These are phyloP conservation scores for Golubevia sp. DNA, from an alignment of 1,284 basidiomycete genomes.

Conservation along the genomic window DNA sequence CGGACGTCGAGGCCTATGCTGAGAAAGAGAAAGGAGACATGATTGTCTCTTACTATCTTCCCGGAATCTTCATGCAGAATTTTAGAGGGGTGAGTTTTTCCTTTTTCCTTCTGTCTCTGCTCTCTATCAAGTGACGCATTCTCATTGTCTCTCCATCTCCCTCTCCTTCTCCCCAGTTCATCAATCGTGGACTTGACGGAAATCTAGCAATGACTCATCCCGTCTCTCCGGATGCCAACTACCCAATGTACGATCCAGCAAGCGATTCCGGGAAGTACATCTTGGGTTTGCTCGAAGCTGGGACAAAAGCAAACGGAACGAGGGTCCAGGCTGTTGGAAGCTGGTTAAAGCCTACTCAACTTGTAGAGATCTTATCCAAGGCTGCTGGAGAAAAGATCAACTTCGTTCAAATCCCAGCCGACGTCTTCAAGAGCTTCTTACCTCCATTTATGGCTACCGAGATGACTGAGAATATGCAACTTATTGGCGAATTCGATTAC, in stretches of 20 bases:
- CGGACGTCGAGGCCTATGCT: slow-evolving; percentile 25
- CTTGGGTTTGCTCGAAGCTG: slow-evolving; percentile 16
- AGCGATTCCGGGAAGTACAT: slow-evolving; percentile 22
- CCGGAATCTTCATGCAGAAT: slow-evolving; percentile 21
- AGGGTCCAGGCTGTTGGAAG: slow-evolving; percentile 17
- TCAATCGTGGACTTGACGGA: slow-evolving; percentile 12
- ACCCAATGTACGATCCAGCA: slow-evolving; percentile 14
- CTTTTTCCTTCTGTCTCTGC: no score
- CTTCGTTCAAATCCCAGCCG: slow-evolving; percentile 14
- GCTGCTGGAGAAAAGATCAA: slow-evolving; percentile 10
- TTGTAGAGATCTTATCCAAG: slow-evolving; percentile 8
- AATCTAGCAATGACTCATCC: slow-evolving; percentile 11
- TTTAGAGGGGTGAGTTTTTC: slow-evolving; percentile 1
- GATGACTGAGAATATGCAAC: slow-evolving; percentile 26
- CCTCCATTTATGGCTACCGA: slow-evolving; percentile 16
- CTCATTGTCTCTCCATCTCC: no score
- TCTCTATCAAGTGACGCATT: no score
- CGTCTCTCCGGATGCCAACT: slow-evolving; percentile 7
- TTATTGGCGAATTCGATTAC: slow-evolving; percentile 24
- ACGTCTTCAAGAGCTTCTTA: slow-evolving; percentile 21
- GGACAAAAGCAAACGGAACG: neutral
- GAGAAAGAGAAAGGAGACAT: slow-evolving; percentile 14
- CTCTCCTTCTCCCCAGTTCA: no score
- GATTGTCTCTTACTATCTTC: slow-evolving; percentile 17
- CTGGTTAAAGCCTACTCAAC: slow-evolving; percentile 15